Conservation (phyloP, 352 stramenopile species). For the Pythium pyrilobum region DNA sequence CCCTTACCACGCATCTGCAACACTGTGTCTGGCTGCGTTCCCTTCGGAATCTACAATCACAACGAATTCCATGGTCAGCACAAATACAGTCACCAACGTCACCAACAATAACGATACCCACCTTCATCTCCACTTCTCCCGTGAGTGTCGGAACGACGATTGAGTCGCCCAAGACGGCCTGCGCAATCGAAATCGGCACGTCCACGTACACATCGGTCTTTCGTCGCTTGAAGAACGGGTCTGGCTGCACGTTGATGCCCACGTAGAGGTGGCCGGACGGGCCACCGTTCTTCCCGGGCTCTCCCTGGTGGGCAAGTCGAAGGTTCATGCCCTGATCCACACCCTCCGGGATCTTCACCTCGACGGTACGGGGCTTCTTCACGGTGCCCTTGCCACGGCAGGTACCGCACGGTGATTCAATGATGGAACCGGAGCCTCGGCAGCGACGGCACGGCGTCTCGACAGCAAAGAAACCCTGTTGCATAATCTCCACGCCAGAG, state of each 20-base stretch:
- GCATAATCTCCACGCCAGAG: slow-evolving; percentile 80
- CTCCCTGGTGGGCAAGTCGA: slow-evolving; percentile 90
- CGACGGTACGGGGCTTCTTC: slow-evolving; percentile 90
- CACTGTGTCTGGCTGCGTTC: slow-evolving; percentile 94
- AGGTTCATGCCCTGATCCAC: slow-evolving; percentile 97
- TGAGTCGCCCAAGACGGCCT: slow-evolving; percentile 91
- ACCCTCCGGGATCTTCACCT: slow-evolving; percentile 93
- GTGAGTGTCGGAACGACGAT: slow-evolving; percentile 97
- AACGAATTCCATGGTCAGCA: neutral
- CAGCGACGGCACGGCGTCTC: slow-evolving; percentile 83
- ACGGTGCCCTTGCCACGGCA: slow-evolving; percentile 77
- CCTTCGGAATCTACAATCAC: slow-evolving; percentile 73
- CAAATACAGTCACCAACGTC: neutral
- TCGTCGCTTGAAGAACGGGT: slow-evolving; percentile 95
- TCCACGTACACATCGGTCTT: slow-evolving; percentile 94
- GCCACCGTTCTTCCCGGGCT: slow-evolving; percentile 77
- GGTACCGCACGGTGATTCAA: slow-evolving; percentile 75
- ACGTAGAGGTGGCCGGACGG: slow-evolving; percentile 93
- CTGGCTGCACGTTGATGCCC: slow-evolving; percentile 89
- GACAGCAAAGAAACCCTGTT: slow-evolving; percentile 88
- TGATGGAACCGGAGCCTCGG: slow-evolving; percentile 72
- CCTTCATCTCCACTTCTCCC: slow-evolving; percentile 96
- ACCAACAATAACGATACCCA: slow-evolving; percentile 22
- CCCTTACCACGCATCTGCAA: slow-evolving; percentile 96
- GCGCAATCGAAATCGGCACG: slow-evolving; percentile 89